A percentile compares a stretch with the other conserved stretches of the same genome.
Conservation (phyloP, 2,329 filamentous ascomycete genomes). For the Colletotrichum phormii region DNA sequence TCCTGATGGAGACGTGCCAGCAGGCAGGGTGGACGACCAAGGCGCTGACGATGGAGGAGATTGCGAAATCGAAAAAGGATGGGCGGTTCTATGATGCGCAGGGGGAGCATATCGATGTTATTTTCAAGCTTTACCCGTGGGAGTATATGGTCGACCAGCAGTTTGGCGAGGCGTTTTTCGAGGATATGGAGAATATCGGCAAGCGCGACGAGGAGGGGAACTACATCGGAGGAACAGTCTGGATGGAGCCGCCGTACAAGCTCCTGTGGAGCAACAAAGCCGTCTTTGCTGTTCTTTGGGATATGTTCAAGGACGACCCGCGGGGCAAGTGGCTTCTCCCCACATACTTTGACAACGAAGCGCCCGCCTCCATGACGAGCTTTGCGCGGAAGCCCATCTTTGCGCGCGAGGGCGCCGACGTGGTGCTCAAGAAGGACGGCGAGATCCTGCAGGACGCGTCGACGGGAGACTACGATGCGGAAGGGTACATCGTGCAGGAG, state of each 20-base stretch:
- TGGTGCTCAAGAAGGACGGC: neutral
- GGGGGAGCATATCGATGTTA: conserved; percentile 6
- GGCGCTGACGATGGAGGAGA: neutral
- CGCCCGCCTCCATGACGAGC: neutral
- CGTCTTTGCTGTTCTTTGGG: conserved; percentile 8
- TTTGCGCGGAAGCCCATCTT: conserved; percentile 24
- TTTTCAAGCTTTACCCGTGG: conserved; percentile 21
- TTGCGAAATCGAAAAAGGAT: neutral
- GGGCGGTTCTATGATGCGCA: neutral
- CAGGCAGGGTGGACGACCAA: conserved; percentile 4
- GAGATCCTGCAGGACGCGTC: conserved; percentile 2
- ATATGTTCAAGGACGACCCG: conserved; percentile 15
- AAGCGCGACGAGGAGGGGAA: conserved; percentile 4
- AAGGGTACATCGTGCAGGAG: conserved; percentile 3
- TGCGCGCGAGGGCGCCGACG: conserved; percentile 8
- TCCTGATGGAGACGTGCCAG: conserved; percentile 23
- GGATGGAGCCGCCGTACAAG: conserved; percentile 23
- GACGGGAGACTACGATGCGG: neutral
- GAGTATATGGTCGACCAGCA: neutral
- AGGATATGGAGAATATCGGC: conserved; percentile 6
- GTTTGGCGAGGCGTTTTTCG: neutral
- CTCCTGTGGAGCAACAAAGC: conserved; percentile 21
- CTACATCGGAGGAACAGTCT: neutral
- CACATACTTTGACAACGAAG: conserved; percentile 4
- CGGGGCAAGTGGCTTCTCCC: conserved; percentile 13